Evolutionary conservation across 2,329 filamentous ascomycete species (phyloP), one percentile per base, ranked within the genome.

Genomic region (Arthrobotrys iridis): DNA sequence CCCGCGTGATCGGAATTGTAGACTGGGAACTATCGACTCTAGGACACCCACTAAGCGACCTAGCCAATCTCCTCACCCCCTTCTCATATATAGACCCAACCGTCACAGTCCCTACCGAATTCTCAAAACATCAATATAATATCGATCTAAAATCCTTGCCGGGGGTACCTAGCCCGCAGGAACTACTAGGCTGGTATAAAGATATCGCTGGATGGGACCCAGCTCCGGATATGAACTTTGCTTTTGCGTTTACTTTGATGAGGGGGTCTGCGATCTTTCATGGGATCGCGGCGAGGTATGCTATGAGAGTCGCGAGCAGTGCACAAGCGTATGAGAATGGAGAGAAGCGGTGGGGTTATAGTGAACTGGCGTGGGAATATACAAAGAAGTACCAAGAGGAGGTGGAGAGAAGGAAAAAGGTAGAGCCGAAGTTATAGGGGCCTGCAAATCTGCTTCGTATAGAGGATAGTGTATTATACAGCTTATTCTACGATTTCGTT

Each of bases 21-120:
- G 95, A 99, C 83, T 98, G 94, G 94, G 95, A 98, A 84, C 97
- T 99, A 93, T 93, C 93, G 35, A 98, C 95, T 0, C 90, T 97
- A 64, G 95, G 95, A n/a, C 94, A 99, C 82, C 95, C 95, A 0
- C 87, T 98, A 20, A 94, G 91, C 4, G 95, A 99, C 81, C 85
- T 98, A 41, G 90, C 82, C 3, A 98, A 98, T 83, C 85, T 98
- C 15, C 82, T 89, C 24, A 84, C 84, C 5, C 86, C 86, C 6
- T 87, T 84, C 78, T 45, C 45, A 3, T 75, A 75, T 18, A 68
- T 75, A 13, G 57, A 68, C n/a, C 62, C 62, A 1, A 41, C 55
- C 7, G 58, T 68, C n/a, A 15, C 24, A 2, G 40, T 58, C 1
- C 71, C 63, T 2, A 3, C 4, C 0, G 71, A 68, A 45, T 50